phyloP scores from a whole-genome alignment of 78 protist genomes.

The Polysphondylium violaceum region DNA sequence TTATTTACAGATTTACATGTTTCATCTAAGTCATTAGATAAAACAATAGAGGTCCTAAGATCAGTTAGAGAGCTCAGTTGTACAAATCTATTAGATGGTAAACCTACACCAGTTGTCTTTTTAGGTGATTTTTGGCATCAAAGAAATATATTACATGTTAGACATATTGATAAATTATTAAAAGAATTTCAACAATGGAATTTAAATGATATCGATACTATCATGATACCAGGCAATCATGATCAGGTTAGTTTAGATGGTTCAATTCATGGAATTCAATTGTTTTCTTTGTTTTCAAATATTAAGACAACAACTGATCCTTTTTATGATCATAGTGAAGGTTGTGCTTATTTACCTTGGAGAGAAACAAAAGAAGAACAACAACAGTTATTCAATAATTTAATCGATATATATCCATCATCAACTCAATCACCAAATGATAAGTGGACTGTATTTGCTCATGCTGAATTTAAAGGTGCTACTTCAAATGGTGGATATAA shows the following conservation, averaged over 20 bases:
- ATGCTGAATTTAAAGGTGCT: constrained; percentile 77
- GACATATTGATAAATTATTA: constrained; percentile 50
- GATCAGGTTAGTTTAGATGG: constrained; percentile 74
- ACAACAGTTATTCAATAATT: constrained; percentile 1
- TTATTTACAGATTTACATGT: constrained; percentile 79
- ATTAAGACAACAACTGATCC: constrained; percentile 51
- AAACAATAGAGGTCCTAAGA: constrained; percentile 6
- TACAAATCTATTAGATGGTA: background rate
- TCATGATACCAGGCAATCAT: constrained; percentile 59
- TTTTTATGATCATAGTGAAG: background rate
- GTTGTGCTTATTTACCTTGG: constrained; percentile 68
- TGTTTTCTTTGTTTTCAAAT: constrained; percentile 40
- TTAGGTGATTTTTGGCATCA: constrained; percentile 81
- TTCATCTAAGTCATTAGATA: constrained; percentile 63
- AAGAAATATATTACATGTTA: constrained; percentile 49
- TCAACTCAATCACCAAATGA: background rate
- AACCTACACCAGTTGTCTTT: constrained; percentile 30
- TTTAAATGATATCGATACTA: background rate
- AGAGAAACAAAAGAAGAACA: constrained; percentile 50
- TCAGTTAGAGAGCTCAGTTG: constrained; percentile 23
- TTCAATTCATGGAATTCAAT: constrained; percentile 49
- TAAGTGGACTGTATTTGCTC: constrained; percentile 78
- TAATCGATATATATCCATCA: background rate
- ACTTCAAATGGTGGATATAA: constrained; percentile 51
- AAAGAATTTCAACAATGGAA: constrained; percentile 52